Base-by-base conservation (phyloP, 2,329 filamentous ascomycete genomes). In the Didymella pinodella region DNA sequence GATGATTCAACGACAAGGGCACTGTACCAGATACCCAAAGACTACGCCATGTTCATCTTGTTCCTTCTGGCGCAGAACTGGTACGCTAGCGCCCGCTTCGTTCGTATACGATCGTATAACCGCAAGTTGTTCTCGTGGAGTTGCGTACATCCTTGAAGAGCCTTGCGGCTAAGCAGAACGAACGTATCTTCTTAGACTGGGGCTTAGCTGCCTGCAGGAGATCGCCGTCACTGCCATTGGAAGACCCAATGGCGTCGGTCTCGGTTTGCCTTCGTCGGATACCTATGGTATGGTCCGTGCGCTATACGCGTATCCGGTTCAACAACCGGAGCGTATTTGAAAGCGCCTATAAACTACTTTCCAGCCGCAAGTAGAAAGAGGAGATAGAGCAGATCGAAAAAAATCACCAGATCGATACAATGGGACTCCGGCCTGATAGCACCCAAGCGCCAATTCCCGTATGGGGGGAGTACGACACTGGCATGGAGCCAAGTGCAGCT, bases 231-330 rank as follows among this genome's bases (percentile, higher is more conserved):
- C 34, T 40, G 31, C 25, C 31, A 18, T 12, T n/a, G 31, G 43
- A 18, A 41, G 36, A 40, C 34, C 10, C 31, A 22, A 29, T 26
- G 43, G 52, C 36, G 29, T 54, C 20, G 25, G 22, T 49, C 25
- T 55, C 38, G 53, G 32, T 36, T n/a, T 36, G 32, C 16, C 14
- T 43, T 25, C 22, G 14, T 52, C 26, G 12, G 36, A 18, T 2
- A 18, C 18, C 18, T 18, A 18, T 18, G 18, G 18, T 18, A n/a
- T 46, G 43, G 54, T 2, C 34, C 34, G 54, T 57, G 54, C 54
- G 20, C 20, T 41, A 57, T 57, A 57, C 54, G 54, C 54, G 54
- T 57, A 57, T 50, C 36, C 52, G 36, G 52, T 18, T 28, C 45
- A 22, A n/a, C 50, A 7, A 38, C 52, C 25, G 41, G 28, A 14